Conservation (phyloP, 768 basidiomycete genomes). For the Thelephora aurantiotincta region DNA sequence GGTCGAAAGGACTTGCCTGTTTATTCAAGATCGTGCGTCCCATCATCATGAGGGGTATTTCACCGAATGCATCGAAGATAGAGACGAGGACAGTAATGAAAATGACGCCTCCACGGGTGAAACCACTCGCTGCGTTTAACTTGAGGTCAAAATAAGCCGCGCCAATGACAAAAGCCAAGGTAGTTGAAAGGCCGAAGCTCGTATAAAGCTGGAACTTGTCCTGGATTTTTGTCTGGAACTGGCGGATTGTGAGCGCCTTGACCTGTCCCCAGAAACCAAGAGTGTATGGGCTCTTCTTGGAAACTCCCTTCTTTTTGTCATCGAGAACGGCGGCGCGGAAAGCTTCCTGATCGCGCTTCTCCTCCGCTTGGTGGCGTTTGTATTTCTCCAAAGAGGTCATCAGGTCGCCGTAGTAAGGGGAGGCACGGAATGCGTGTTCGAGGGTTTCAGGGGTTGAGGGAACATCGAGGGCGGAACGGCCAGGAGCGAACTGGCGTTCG, state of each 20-base stretch:
- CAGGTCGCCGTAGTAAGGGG: constrained; percentile 29
- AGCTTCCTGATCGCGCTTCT: constrained; percentile 53
- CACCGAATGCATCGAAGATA: constrained; percentile 59
- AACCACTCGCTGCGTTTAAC: constrained; percentile 62
- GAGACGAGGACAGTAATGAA: constrained; percentile 57
- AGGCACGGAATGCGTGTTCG: constrained; percentile 44
- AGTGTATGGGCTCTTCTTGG: constrained; percentile 71
- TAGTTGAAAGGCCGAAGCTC: constrained; percentile 43
- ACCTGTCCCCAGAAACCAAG: constrained; percentile 68
- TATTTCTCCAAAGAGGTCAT: constrained; percentile 38
- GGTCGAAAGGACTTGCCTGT: constrained; percentile 23
- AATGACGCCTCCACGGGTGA: constrained; percentile 76
- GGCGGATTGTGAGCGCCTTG: constrained; percentile 49
- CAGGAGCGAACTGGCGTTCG: constrained; percentile 66
- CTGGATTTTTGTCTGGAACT: constrained; percentile 63
- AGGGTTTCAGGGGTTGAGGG: constrained; percentile 58
- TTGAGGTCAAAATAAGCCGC: constrained; percentile 65
- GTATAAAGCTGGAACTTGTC: constrained; percentile 69
- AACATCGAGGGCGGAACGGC: constrained; percentile 39
- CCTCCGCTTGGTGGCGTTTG: constrained; percentile 39
- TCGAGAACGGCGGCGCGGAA: constrained; percentile 65
- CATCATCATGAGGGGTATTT: constrained; percentile 44
- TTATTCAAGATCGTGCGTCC: constrained; percentile 66
- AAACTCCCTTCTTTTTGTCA: constrained; percentile 69
- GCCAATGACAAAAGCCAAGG: constrained; percentile 54